These are phyloP conservation scores for Thymus quinquecostatus DNA, from an alignment of 257 asterid species.

Conservation along the genomic window DNA sequence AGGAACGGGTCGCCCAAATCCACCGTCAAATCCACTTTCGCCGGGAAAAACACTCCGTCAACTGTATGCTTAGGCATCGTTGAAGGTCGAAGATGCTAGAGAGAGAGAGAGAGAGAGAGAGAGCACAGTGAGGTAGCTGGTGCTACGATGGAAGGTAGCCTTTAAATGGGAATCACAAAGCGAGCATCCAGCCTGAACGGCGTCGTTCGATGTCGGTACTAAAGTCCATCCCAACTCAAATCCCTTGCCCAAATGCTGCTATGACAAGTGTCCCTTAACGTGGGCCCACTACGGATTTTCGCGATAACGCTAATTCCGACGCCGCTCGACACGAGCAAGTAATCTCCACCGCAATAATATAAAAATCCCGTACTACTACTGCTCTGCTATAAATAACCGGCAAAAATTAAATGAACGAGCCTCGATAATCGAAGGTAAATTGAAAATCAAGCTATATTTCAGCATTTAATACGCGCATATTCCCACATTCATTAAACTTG, in stretches of 20 bases:
- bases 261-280: background rate
- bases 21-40: background rate
- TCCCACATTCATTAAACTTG: too few relatives aligned
- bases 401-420: too few relatives aligned
- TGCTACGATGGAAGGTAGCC: background rate
- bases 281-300: background rate
- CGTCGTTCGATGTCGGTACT: background rate
- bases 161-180: background rate
- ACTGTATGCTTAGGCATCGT: background rate
- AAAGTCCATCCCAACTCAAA: background rate
- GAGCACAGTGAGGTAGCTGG: background rate
- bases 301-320: background rate
- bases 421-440: too few relatives aligned
- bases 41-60: background rate
- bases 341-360: too few relatives aligned
- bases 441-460: too few relatives aligned
- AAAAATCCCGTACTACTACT: too few relatives aligned
- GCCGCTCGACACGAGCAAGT: background rate
- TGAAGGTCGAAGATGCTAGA: background rate
- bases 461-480: too few relatives aligned
- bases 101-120: background rate
- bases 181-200: background rate
- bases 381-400: too few relatives aligned
- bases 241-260: background rate
- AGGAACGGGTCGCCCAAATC: conserved; percentile 24